Evolutionary conservation across 352 stramenopile species (phyloP), one percentile per base, ranked within the genome.

Genomic region (Globisporangium megalacanthum): DNA sequence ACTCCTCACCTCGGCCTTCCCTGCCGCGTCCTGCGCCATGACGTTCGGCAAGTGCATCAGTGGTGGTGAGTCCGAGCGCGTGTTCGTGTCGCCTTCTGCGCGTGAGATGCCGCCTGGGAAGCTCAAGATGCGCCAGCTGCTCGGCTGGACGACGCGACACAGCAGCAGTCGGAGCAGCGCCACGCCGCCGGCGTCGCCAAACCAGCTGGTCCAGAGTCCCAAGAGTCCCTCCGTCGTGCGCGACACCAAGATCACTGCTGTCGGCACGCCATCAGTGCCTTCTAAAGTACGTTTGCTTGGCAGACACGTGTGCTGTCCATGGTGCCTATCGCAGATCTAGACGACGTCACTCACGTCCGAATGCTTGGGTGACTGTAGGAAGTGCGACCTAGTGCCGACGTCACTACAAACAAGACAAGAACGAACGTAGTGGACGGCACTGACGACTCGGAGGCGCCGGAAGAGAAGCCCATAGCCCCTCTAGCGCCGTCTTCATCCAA

Each of bases 41-140:
- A 69, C 75, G 54, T 80, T 84, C 68, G 62, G 64, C 56, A 65
- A 69, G 53, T 84, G 74, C 59, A 75, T 83, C 25, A 64, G 72
- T 59, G 66, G 72, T 59, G 75, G 70, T 19, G 74, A 84, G 41
- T 63, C 75, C 49, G 76, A 84, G 49, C 56, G 69, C 56, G 76
- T 79, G 58, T 80, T 69, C 44, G 74, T 62, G 62, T 65, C 69
- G 22, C 56, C 62, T 55, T 63, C 72, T 31, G 39, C 70, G 19
- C 68, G 52, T 29, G 68, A 79, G 17, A 60, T 74, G 22, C 61
- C 64, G 2, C 60, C 61, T 15, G 50, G 58, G 19, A 49, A 66
- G 14, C 68, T 76, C 60, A 79, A 80, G 58, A 77, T 81, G 62
- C 75, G 70, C 2, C 66, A 81, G 44, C 48, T 83, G 29, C 56